Evolutionary conservation across 2,329 filamentous ascomycete species (phyloP), one percentile per base, ranked within the genome.

Genomic region (Trichoderma sp.): DNA sequence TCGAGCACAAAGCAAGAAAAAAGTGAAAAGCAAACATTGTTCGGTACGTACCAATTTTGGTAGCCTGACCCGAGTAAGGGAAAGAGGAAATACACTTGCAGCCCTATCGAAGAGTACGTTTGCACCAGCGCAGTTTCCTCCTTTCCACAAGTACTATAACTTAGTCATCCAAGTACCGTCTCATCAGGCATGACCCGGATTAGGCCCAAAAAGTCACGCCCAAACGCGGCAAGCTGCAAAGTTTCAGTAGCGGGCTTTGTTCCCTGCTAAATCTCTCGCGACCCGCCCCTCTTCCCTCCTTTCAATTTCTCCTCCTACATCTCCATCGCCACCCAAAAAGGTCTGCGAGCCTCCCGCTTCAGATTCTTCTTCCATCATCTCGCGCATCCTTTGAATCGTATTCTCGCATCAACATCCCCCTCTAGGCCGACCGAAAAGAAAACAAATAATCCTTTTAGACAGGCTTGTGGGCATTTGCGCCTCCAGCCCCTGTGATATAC

Each of bases 401-500:
- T 72, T 66, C 7, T 71, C 60, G 27, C 31, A 27, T 21, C 69
- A 31, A 45, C 69, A n/a, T 21, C 41, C 35, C 38, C 50, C 59
- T 66, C 67, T 72, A 71, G 59, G 59, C 29, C 74, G 59, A 64
- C 66, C 67, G 67, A 56, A 29, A 72, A 73, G 38, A 53, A 29
- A 65, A 35, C 65, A 68, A 35, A 73, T 73, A 64, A 73, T 56
- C 21, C 41, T 14, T 27, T 21, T 62, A 73, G 62, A 64, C 69
- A 65, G 75, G 62, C 50, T 53, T 68, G 69, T 64, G 33, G 69
- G 69, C 69, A 67, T 18, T 76, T 27, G 74, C 53, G 75, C 75
- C 45, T 27, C 68, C 62, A 74, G 75, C 53, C 62, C 71, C 60
- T 73, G 78, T 79, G 77, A 79, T 69, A 60, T 33, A 64, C 29